Evolutionary conservation across 176 grass and related monocot species (phyloP).

Genomic region (Cenchrus fungigraminus): DNA sequence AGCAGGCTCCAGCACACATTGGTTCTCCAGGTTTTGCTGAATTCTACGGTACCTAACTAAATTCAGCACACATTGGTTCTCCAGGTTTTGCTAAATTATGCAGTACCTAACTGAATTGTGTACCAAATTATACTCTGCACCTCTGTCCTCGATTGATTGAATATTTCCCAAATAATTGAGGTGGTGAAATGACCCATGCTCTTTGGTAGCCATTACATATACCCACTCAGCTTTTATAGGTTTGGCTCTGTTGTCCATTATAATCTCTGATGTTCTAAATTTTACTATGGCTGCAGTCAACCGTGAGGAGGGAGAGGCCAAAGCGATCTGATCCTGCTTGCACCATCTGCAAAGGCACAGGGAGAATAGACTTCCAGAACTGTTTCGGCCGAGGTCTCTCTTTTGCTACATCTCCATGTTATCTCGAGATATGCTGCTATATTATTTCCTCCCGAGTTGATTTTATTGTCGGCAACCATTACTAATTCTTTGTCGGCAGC

Average conservation of each 20-base stretch:
- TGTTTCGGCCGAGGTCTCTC: conserved; percentile 66
- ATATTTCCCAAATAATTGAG: neutral
- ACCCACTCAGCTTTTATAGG: too few species aligned
- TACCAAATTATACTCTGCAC: conserved; percentile 9
- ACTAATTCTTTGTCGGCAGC: too few species aligned
- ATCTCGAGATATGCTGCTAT: neutral
- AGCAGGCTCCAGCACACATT: too few species aligned
- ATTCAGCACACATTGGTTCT: too few species aligned
- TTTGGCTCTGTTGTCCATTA: neutral
- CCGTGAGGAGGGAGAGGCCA: conserved; percentile 64
- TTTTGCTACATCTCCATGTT: neutral
- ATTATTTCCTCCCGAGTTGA: neutral
- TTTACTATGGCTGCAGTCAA: conserved; percentile 56
- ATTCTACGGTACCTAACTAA: neutral
- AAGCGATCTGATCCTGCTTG: conserved; percentile 51
- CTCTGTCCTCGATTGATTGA: neutral
- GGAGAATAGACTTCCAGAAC: conserved; percentile 59
- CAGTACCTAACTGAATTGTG: too few species aligned
- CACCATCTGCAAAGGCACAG: conserved; percentile 62
- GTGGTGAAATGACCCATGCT: neutral
- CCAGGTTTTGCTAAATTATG: too few species aligned
- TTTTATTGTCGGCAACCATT: too few species aligned
- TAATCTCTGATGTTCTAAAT: neutral
- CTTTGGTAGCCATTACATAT: neutral
- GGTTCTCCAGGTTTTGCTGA: too few species aligned